Evolutionary conservation across 768 basidiomycete species (phyloP), one percentile per base, ranked within the genome.

Genomic region (Auriscalpium microsporum): DNA sequence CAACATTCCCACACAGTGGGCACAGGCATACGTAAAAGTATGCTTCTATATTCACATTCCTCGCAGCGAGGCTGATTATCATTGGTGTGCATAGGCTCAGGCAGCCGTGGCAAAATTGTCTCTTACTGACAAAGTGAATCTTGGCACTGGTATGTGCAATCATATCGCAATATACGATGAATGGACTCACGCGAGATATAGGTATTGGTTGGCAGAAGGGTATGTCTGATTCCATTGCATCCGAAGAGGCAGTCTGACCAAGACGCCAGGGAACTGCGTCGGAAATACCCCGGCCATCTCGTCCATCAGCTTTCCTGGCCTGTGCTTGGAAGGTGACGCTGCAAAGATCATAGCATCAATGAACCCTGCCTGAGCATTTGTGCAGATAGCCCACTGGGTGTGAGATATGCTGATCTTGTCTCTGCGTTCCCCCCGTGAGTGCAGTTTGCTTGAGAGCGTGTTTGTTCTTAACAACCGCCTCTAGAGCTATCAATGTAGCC

Each of bases 21-120:
- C 70, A 11, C 71, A 77, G 10, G 81, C 81, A 19, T 79, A 79
- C 52, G 64, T 68, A 7, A 83, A 83, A 71, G 80, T 78, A 54
- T 21, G 51, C 1, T 17, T 10, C 33, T n/a, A 13, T 8, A 13
- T 19, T 21, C 28, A 28, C 28, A 28, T 28, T 4, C 7, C 5
- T 28, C 28, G 28, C 28, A 28, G 28, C 28, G 28, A 28, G 7
- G 28, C 7, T 28, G 28, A 28, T 28, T 28, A 28, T 28, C 28
- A n/a, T 13, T 17, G 14, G 23, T 4, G 21, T 36, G 10, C 16
- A 17, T 37, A 60, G 62, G 59, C 62, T 11, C 33, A 50, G 28
- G 37, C 51, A 13, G 51, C 59, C 14, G 54, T 63, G 8, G 19
- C 56, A 13, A 57, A 63, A 45, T 42, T 63, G 17, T 52, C 57